Percentiles rank a stretch among this genome's conserved stretches.
Evolutionary conservation across 257 asterid genomes (phyloP).

Genomic region (Mitragyna speciosa): DNA sequence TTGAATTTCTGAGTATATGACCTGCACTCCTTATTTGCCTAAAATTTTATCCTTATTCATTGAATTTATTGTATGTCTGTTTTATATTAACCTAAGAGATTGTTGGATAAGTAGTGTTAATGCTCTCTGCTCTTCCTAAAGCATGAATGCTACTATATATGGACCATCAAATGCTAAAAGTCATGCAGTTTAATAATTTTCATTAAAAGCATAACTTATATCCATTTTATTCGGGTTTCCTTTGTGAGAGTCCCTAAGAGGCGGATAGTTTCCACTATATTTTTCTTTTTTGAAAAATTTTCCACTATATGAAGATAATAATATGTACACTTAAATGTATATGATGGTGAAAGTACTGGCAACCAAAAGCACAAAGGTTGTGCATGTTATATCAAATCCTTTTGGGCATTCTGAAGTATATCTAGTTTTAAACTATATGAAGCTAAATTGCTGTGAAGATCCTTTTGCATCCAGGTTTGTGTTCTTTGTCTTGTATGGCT

Average conservation of each 20-base stretch:
- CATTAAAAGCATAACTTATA: neutral
- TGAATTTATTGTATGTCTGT: neutral
- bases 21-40: neutral
- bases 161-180: conserved; percentile 2
- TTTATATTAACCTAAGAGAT: neutral
- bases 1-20: neutral
- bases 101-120: neutral
- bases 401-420: neutral
- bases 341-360: neutral
- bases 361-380: neutral
- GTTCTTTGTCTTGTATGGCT: neutral
- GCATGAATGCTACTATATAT: neutral
- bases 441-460: neutral
- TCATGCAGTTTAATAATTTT: too few species aligned
- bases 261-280: neutral
- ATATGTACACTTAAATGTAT: neutral
- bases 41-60: neutral
- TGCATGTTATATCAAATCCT: neutral
- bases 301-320: neutral
- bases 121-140: neutral
- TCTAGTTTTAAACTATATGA: neutral
- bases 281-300: too few species aligned
- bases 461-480: neutral
- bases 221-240: too few species aligned
- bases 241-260: neutral